A percentile compares a stretch with the other conserved stretches of the same genome.
phyloP scores from a whole-genome alignment of 2,329 filamentous ascomycete species.

The Aspergillus costaricaensis region DNA sequence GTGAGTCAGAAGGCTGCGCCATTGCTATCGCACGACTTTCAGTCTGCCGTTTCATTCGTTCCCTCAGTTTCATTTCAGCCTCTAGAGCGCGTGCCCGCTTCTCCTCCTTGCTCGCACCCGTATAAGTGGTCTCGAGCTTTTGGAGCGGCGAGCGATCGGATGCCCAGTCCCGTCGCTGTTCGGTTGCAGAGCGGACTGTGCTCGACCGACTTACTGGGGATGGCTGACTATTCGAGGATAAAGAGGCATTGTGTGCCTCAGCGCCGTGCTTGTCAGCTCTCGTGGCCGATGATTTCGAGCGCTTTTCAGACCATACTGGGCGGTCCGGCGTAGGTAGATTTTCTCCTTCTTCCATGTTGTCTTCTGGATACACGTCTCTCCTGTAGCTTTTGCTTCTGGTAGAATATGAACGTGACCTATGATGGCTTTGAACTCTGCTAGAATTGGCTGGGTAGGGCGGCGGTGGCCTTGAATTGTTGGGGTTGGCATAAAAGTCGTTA shows the following conservation, averaged over 20 bases:
- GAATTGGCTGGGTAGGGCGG: slow-evolving; percentile 45
- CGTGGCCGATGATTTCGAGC: slow-evolving; percentile 4
- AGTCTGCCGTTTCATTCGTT: slow-evolving; percentile 46
- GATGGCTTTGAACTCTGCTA: slow-evolving; percentile 14
- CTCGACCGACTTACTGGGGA: slow-evolving; percentile 35
- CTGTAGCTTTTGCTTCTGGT: slow-evolving; percentile 22
- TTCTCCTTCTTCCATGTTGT: slow-evolving; percentile 13
- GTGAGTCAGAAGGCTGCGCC: background rate
- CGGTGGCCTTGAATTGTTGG: background rate
- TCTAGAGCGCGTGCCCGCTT: slow-evolving; percentile 82
- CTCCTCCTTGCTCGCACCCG: slow-evolving; percentile 93
- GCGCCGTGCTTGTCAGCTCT: slow-evolving; percentile 10
- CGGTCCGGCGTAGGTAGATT: slow-evolving; percentile 14
- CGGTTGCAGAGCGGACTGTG: slow-evolving; percentile 31
- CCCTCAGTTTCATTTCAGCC: slow-evolving; percentile 72
- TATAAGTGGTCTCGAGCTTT: slow-evolving; percentile 85
- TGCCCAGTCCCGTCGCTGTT: slow-evolving; percentile 59
- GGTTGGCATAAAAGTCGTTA: slow-evolving; percentile 6
- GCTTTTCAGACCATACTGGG: slow-evolving; percentile 10
- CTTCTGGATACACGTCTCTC: slow-evolving; percentile 16
- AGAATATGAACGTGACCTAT: slow-evolving; percentile 28
- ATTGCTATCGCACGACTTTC: slow-evolving; percentile 14
- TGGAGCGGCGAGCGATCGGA: slow-evolving; percentile 87
- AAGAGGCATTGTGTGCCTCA: slow-evolving; percentile 11
- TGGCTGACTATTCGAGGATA: slow-evolving; percentile 21